Percentiles rank a stretch among this genome's conserved stretches.
These are phyloP conservation scores for Elsinoe necatrix DNA, from an alignment of 2,329 filamentous ascomycete species.

Conservation along the genomic window DNA sequence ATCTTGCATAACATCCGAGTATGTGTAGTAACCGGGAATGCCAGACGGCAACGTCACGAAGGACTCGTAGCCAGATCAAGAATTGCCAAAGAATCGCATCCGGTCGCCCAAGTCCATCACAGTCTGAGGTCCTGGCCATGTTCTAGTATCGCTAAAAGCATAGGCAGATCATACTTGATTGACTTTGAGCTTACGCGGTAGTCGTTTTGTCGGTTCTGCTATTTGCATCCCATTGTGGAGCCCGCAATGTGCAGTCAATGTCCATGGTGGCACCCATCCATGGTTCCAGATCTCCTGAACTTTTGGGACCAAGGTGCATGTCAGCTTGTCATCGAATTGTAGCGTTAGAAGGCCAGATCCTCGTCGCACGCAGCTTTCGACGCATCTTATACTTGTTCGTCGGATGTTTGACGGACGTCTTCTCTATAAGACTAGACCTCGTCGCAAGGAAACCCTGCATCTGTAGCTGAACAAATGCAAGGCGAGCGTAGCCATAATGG, in stretches of 20 bases:
- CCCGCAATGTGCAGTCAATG: neutral
- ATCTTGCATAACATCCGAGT: neutral
- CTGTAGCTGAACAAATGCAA: neutral
- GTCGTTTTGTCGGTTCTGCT: neutral
- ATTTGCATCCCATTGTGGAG: neutral
- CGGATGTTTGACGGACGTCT: no score
- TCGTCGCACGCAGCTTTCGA: no score
- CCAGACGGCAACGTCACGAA: neutral
- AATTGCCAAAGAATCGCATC: neutral
- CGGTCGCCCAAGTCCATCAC: neutral
- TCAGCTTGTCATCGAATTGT: no score
- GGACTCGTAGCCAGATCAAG: neutral
- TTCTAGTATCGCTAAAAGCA: neutral
- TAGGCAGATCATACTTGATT: no score
- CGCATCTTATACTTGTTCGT: no score
- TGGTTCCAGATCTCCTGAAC: neutral
- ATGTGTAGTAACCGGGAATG: constrained; percentile 1
- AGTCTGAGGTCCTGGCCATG: neutral
- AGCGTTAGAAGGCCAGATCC: no score
- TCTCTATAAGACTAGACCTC: neutral
- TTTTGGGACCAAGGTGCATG: neutral
- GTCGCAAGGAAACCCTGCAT: neutral
- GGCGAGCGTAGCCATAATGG: neutral
- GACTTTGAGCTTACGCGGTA: neutral
- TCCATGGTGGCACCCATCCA: neutral